These are phyloP conservation scores for Xylaria castorea DNA, from an alignment of 495 filamentous ascomycete species.

Conservation along the genomic window DNA sequence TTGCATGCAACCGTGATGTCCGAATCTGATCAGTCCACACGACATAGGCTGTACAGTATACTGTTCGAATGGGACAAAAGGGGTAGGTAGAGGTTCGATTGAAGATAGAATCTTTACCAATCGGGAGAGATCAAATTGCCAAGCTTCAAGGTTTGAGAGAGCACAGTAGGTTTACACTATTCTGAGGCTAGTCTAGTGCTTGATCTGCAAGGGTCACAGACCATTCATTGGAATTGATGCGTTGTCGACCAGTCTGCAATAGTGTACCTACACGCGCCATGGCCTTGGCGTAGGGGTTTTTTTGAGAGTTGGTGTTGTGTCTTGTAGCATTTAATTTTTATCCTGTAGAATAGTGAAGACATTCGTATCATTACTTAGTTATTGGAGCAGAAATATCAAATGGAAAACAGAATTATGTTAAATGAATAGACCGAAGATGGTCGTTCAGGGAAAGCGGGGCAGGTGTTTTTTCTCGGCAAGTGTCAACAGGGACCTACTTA, in stretches of 20 bases:
- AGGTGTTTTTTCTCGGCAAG: conserved; percentile 22
- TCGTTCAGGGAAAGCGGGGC: conserved; percentile 25
- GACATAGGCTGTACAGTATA: background rate
- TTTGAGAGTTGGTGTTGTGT: background rate
- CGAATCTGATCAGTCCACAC: conserved; percentile 9
- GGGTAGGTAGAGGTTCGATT: conserved; percentile 20
- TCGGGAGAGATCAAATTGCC: conserved; percentile 24
- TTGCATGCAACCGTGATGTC: background rate
- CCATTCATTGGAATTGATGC: conserved; percentile 9
- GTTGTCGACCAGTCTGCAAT: conserved; percentile 16
- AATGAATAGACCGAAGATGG: conserved; percentile 6
- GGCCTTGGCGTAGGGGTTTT: background rate
- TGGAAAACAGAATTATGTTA: background rate
- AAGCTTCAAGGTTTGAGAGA: conserved; percentile 1
- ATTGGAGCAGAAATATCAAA: background rate
- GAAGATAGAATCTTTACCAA: conserved; percentile 11
- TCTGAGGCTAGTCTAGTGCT: conserved; percentile 15
- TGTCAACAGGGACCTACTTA: conserved; percentile 19
- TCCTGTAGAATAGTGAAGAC: background rate
- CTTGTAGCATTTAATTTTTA: background rate
- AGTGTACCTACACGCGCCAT: background rate
- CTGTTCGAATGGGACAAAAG: background rate
- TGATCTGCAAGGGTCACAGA: conserved; percentile 20
- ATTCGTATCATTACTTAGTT: background rate
- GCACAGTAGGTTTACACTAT: background rate